phyloP scores from a whole-genome alignment of 495 filamentous ascomycete genomes.

The Friedmanniomyces endolithicus region DNA sequence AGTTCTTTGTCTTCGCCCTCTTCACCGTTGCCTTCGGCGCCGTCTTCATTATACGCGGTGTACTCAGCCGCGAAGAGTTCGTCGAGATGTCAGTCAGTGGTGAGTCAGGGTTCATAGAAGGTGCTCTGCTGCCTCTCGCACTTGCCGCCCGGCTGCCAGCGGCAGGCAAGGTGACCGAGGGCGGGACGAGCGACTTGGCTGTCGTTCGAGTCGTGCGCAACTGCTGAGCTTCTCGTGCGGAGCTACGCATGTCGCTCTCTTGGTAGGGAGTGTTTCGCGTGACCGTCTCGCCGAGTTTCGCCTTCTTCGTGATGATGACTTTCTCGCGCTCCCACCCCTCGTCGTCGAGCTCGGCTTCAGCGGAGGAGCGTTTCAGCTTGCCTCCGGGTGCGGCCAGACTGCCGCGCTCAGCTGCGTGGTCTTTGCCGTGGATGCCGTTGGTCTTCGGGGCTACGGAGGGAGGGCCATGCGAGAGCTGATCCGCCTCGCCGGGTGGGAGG shows the following conservation, averaged over 20 bases:
- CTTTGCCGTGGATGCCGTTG: slow-evolving; percentile 6
- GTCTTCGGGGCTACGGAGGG: background rate
- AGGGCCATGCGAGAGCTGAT: background rate
- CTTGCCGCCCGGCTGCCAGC: background rate
- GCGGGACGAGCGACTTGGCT: slow-evolving; percentile 3
- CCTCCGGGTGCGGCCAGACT: slow-evolving; percentile 13
- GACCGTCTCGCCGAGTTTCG: slow-evolving; percentile 18
- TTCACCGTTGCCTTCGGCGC: slow-evolving; percentile 37
- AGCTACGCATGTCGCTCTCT: slow-evolving; percentile 23
- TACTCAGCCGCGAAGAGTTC: slow-evolving; percentile 14
- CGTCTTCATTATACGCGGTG: slow-evolving; percentile 27
- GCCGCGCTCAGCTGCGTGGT: slow-evolving; percentile 20
- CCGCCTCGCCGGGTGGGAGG: slow-evolving; percentile 1
- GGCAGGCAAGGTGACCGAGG: background rate
- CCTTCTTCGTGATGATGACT: slow-evolving; percentile 17
- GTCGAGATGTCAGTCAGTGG: slow-evolving; percentile 14
- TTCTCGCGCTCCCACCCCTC: slow-evolving; percentile 20
- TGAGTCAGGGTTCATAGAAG: slow-evolving; percentile 12
- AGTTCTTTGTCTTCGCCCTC: slow-evolving; percentile 53
- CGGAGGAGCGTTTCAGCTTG: slow-evolving; percentile 16
- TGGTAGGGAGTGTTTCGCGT: slow-evolving; percentile 13
- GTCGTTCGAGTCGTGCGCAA: background rate
- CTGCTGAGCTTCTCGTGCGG: background rate
- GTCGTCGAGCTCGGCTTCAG: slow-evolving; percentile 9
- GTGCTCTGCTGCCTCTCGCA: background rate